Conservation (phyloP, 805 yeast species). For the Metschnikowia reukaufii region DNA sequence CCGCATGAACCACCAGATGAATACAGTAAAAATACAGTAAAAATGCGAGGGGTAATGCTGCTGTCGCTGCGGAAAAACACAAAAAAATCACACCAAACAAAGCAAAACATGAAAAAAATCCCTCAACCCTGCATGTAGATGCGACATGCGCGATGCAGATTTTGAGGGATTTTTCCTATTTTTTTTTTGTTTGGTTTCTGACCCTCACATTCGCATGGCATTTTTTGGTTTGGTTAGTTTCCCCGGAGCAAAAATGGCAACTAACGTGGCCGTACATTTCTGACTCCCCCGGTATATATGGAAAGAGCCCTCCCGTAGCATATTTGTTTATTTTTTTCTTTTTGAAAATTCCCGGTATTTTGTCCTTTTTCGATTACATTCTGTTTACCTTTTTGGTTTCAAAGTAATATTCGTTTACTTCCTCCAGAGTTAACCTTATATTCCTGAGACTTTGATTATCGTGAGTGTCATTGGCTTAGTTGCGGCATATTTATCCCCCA, state of each 20-base stretch:
- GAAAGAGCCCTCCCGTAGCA: conserved; percentile 1
- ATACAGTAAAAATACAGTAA: background rate
- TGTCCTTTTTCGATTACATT: background rate
- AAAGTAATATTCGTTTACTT: background rate
- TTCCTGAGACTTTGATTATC: background rate
- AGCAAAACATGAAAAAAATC: conserved; percentile 3
- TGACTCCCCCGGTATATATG: conserved; percentile 6
- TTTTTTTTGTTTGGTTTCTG: background rate
- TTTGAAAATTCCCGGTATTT: background rate
- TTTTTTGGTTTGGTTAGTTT: background rate
- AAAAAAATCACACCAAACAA: background rate
- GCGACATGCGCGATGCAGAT: too few species aligned
- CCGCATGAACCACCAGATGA: background rate
- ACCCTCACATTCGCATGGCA: too few species aligned
- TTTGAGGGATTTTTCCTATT: conserved; percentile 5
- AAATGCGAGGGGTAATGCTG: background rate
- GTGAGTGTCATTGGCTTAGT: conserved; percentile 5
- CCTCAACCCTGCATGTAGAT: conserved; percentile 5
- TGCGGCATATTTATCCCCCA: conserved; percentile 1
- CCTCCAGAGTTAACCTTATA: background rate
- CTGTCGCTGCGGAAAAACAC: background rate
- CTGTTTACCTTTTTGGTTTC: background rate
- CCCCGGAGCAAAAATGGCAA: conserved; percentile 6
- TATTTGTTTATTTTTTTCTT: background rate
- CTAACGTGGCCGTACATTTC: conserved; percentile 2